Evolutionary conservation across 1,284 basidiomycete genomes (phyloP).

Genomic region (Sporisorium graminicola): DNA sequence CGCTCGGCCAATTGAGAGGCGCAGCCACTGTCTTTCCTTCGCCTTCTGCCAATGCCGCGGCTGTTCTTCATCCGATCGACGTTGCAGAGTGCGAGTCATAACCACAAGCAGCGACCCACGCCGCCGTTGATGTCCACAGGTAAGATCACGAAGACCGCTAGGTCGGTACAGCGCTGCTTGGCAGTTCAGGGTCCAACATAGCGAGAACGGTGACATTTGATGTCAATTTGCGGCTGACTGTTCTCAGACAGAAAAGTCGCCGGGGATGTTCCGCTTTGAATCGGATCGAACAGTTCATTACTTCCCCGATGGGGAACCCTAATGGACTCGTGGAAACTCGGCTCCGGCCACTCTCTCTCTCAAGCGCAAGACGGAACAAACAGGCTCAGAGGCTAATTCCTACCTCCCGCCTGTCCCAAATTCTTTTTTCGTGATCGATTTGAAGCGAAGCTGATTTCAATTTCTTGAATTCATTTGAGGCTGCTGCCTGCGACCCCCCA

Average conservation of each 20-base stretch:
- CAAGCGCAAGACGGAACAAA: slow-evolving; percentile 42
- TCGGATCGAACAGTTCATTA: background rate
- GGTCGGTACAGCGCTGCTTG: slow-evolving; percentile 4
- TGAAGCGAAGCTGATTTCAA: background rate
- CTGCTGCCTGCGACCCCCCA: background rate
- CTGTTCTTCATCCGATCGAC: background rate
- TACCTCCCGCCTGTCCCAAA: background rate
- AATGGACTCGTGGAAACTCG: slow-evolving; percentile 9
- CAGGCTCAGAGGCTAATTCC: slow-evolving; percentile 23
- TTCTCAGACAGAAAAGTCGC: background rate
- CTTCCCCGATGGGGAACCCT: slow-evolving; percentile 10
- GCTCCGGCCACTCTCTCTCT: slow-evolving; percentile 11
- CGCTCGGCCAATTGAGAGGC: slow-evolving; percentile 1
- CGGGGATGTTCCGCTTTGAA: background rate
- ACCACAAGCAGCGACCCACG: background rate
- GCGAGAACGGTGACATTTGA: background rate
- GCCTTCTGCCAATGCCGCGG: background rate
- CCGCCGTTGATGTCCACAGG: background rate
- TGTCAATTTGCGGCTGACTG: slow-evolving; percentile 16
- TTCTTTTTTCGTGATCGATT: slow-evolving; percentile 40
- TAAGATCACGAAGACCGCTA: too few species aligned
- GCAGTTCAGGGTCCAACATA: slow-evolving; percentile 22
- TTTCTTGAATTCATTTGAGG: background rate
- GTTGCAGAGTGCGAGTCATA: background rate
- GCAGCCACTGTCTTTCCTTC: background rate